Base-by-base conservation (phyloP, 83 land plant species). In the Thuja plicata region DNA sequence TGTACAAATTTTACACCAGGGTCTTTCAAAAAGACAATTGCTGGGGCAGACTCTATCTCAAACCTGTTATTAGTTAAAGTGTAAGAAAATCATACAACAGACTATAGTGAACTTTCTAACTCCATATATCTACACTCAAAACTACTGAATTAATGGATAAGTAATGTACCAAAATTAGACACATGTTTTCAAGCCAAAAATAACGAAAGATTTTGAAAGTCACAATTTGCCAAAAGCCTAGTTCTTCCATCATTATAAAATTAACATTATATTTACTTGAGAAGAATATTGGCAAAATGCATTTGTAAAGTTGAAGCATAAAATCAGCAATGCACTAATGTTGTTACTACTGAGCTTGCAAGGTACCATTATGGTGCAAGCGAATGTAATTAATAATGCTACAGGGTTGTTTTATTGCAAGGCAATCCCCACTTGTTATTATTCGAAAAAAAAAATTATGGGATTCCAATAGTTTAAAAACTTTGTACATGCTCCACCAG, bases 41-140 rank as follows among this genome's bases (percentile, higher is more conserved):
- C 97, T 84, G 98, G 98, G n/a, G 98, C 96, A 89, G 95, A 94
- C 30, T 96, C 97, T 87, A 97, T 94, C 55, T 88, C 91, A 89
- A 96, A 92, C 91, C 98, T 97, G 91, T 90, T 55, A 45, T 41
- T 74, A 45, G 60, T 46, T 16, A 89, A 81, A 21, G 16, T 70
- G 27, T 30, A 89, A 41, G 77, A 8, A 87, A 85, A 85, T 19
- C 6, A 2, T 54, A 32, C 17, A 54, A 54, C 86, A 34, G 66
- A 16, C 9, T 54, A 85, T 17, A 35, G 1, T 0, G 30, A 34
- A 34, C 66, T 52, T 52, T 35, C 66, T 34, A 34, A 5, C 34
- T 85, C 24, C 34, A 84, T 19, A 85, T 60, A 84, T 84, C 62
- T 84, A 84, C n/a, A 48, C 19, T 13, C 30, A 85, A 85, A 54